Evolutionary conservation across 257 asterid genomes (phyloP).

Genomic region (Parsonsia alboflavescens): DNA sequence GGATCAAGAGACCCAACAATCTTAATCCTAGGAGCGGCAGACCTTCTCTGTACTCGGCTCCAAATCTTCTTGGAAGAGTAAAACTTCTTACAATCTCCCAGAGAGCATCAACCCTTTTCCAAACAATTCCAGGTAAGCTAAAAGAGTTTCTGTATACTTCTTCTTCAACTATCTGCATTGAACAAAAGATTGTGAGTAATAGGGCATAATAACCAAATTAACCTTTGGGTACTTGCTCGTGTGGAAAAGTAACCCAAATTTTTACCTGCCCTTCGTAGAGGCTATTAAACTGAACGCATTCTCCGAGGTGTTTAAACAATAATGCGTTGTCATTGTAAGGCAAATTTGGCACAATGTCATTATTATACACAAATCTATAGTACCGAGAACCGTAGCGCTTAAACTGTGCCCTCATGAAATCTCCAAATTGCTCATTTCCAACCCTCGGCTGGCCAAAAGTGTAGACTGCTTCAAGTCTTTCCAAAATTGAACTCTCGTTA

Average conservation of each 20-base stretch:
- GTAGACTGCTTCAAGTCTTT: constrained; percentile 47
- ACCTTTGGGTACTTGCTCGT: too few species aligned
- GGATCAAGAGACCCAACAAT: constrained; percentile 31
- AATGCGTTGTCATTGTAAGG: constrained; percentile 38
- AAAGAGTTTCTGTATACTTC: constrained; percentile 41
- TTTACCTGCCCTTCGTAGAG: constrained; percentile 46
- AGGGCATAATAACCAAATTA: too few species aligned
- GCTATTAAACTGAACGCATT: constrained; percentile 38
- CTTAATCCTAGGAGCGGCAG: constrained; percentile 27
- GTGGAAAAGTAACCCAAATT: too few species aligned
- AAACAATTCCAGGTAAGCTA: constrained; percentile 14
- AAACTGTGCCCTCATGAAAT: constrained; percentile 36
- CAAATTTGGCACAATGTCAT: constrained; percentile 54
- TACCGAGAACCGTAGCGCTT: constrained; percentile 24
- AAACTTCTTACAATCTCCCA: constrained; percentile 64
- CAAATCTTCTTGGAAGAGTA: constrained; percentile 39
- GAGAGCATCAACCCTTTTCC: constrained; percentile 33
- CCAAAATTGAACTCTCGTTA: constrained; percentile 28
- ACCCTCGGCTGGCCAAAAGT: constrained; percentile 76
- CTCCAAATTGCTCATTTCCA: constrained; percentile 48
- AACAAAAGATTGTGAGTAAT: background rate
- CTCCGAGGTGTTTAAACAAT: constrained; percentile 64
- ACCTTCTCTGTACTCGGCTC: constrained; percentile 48
- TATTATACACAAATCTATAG: constrained; percentile 49
- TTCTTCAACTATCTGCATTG: constrained; percentile 36